Base-by-base conservation (phyloP, 2,329 filamentous ascomycete species). In the Albophoma yamanashiensis region DNA sequence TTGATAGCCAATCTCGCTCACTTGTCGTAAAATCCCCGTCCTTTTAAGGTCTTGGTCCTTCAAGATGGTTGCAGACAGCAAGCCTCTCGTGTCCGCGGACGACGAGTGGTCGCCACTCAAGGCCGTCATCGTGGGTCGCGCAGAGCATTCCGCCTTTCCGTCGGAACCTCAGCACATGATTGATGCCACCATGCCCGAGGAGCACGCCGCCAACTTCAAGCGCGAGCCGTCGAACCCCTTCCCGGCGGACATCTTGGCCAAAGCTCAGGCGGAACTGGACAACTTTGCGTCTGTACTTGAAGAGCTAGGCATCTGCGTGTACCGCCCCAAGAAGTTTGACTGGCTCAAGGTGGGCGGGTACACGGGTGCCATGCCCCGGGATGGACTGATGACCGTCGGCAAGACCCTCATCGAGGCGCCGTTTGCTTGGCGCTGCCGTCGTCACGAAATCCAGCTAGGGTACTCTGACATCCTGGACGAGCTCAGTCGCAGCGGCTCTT, bases 51-150 rank as follows among this genome's bases (percentile, higher is more conserved):
- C 17, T 53, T 31, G 12, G 2, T n/a, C 9, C 17, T 20, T 36
- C 50, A 36, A 53, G 31, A 53, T 53, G 50, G 50, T 34, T 17
- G 17, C 50, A 31, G 50, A 53, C 4, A 8, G 34, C 31, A 36
- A 36, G 50, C 39, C 39, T 22, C 36, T 42, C 39, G 40, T 57
- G 3, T 57, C 55, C 4, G 55, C 55, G 20, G 55, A 57, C n/a
- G 52, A 60, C 47, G 59, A 57, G 38, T 60, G 59, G 59, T 60
- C 59, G 43, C 59, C 59, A 0, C 55, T 60, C 38, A 57, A 57
- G 47, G 55, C 59, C 43, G 59, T 60, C 55, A 57, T 58, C 27
- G 59, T 60, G 4, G 59, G 59, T 12, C 59, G 59, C 38, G 59
- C 59, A 31, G 59, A 60, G 39, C 38, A 57, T 17, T 60, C 55